These are phyloP conservation scores for Backusella westeae DNA, from an alignment of 192 early-diverging fungal species.

Conservation along the genomic window DNA sequence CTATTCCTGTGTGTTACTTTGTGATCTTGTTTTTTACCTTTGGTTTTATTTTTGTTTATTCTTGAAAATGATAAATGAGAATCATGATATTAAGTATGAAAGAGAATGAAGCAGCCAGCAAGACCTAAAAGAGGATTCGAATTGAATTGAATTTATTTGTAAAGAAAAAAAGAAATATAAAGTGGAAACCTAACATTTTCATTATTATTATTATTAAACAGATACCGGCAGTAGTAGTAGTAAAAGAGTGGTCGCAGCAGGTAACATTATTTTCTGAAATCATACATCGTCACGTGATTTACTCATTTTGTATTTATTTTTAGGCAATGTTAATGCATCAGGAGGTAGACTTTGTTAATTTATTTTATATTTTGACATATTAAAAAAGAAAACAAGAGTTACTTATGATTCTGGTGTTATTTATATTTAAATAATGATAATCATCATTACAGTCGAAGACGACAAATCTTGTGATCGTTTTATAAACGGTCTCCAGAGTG, in stretches of 20 bases:
- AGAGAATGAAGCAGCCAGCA: background rate
- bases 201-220: background rate
- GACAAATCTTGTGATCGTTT: background rate
- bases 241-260: background rate
- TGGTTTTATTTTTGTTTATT: background rate
- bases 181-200: background rate
- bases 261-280: background rate
- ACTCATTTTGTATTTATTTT: background rate
- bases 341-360: background rate
- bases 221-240: background rate
- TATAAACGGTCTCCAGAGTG: background rate
- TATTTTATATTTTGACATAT: background rate
- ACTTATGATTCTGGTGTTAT: background rate
- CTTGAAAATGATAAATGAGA: background rate
- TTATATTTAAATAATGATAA: background rate
- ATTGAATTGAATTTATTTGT: background rate
- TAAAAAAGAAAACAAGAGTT: background rate
- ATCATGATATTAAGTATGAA: background rate
- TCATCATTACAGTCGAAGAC: background rate
- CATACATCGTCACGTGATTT: background rate
- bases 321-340: background rate
- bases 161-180: background rate
- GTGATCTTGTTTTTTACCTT: background rate
- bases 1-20: background rate
- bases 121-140: background rate